phyloP scores from a whole-genome alignment of 139 green algal genomes.

The Chlorella sorokiniana region DNA sequence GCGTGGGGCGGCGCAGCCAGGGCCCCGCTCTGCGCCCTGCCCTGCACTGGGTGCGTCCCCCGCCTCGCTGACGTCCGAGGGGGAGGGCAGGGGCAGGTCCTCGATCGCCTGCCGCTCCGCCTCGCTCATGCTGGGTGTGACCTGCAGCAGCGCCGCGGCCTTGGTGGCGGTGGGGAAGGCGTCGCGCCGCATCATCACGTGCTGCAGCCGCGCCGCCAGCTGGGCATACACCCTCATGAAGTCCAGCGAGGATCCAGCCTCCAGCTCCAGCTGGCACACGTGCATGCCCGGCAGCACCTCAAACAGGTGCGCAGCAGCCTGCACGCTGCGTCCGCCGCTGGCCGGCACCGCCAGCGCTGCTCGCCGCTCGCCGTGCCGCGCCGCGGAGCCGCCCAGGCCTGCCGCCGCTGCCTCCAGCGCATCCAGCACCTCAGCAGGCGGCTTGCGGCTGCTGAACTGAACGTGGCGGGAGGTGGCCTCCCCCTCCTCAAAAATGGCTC shows the following conservation, averaged over 20 bases:
- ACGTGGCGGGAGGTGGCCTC: slow-evolving; percentile 27
- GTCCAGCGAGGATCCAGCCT: slow-evolving; percentile 16
- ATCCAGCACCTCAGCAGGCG: slow-evolving; percentile 5
- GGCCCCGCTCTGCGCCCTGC: background rate
- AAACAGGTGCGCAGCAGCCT: slow-evolving; percentile 19
- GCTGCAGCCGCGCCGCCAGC: slow-evolving; percentile 22
- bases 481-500: slow-evolving; percentile 33
- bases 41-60: too few relatives aligned
- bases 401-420: slow-evolving; percentile 5
- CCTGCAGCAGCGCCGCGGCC: background rate
- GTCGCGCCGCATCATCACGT: slow-evolving; percentile 16
- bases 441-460: slow-evolving; percentile 40
- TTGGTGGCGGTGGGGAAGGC: slow-evolving; percentile 19
- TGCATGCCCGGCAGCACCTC: slow-evolving; percentile 39
- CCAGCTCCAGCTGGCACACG: slow-evolving; percentile 38
- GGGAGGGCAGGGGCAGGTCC: background rate
- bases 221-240: slow-evolving; percentile 24
- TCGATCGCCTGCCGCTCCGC: background rate
- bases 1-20: background rate
- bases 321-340: slow-evolving; percentile 7
- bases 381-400: slow-evolving; percentile 22
- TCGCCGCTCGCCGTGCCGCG: background rate
- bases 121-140: slow-evolving; percentile 1
- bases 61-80: background rate
- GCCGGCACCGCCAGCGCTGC: slow-evolving; percentile 3